Evolutionary conservation across 1,284 basidiomycete genomes (phyloP).

Genomic region (Porogramme epimiltina): DNA sequence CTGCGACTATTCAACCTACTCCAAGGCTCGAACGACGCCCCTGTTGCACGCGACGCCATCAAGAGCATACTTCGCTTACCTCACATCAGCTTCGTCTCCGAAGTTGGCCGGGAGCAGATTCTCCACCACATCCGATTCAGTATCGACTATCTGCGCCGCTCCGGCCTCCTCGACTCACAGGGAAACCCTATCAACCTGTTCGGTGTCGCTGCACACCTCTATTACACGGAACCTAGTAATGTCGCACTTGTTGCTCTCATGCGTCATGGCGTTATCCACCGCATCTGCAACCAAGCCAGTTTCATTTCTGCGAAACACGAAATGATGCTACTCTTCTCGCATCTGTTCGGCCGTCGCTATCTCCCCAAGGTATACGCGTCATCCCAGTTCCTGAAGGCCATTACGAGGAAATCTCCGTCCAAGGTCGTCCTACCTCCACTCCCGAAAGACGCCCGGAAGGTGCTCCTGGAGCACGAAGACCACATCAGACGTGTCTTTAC

Average conservation of each 20-base stretch:
- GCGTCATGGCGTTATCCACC: constrained; percentile 58
- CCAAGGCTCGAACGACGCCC: constrained; percentile 55
- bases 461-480: constrained; percentile 50
- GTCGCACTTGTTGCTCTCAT: constrained; percentile 62
- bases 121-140: constrained; percentile 70
- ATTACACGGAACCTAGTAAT: constrained; percentile 71
- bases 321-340: constrained; percentile 54
- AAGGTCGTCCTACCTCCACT: constrained; percentile 57
- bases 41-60: constrained; percentile 50
- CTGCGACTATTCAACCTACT: constrained; percentile 67
- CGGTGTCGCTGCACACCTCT: constrained; percentile 57
- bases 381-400: constrained; percentile 35
- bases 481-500: constrained; percentile 55
- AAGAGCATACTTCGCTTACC: constrained; percentile 55
- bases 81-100: constrained; percentile 56
- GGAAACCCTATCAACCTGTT: constrained; percentile 64
- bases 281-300: constrained; percentile 47
- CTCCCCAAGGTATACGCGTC: constrained; percentile 47
- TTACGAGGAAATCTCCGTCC: constrained; percentile 53
- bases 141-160: constrained; percentile 67
- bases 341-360: constrained; percentile 61
- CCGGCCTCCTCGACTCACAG: constrained; percentile 48
- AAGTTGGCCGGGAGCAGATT: constrained; percentile 54
- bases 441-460: constrained; percentile 36
- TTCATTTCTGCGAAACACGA: constrained; percentile 45